Percentiles rank a stretch among this genome's conserved stretches.
Conservation (phyloP, 163 green algal genomes). For the Chloromonas sp. region DNA sequence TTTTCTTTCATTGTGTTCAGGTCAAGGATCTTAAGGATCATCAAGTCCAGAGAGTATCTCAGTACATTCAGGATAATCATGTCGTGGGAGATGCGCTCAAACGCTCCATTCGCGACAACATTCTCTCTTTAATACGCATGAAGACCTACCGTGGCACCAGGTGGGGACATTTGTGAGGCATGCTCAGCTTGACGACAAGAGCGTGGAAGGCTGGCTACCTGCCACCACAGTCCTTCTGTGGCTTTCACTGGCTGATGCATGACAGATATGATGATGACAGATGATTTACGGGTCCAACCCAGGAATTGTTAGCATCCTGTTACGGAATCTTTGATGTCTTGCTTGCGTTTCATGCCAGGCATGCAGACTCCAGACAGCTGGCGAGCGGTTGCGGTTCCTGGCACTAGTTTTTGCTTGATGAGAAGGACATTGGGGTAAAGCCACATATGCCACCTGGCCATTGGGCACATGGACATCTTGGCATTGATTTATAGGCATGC, state of each 20-base stretch:
- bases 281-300: no score
- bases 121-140: constrained; percentile 16
- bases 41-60: constrained; percentile 24
- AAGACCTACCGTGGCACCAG: constrained; percentile 49
- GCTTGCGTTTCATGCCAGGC: no score
- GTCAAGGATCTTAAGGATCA: constrained; percentile 41
- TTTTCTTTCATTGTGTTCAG: constrained; percentile 1
- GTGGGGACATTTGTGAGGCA: background rate
- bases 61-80: constrained; percentile 37
- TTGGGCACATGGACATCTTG: no score
- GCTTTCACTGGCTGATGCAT: background rate
- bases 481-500: no score
- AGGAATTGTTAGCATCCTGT: no score
- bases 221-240: background rate
- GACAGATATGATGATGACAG: background rate
- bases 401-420: no score
- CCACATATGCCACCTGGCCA: no score
- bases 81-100: constrained; percentile 30
- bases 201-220: background rate
- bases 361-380: no score
- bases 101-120: constrained; percentile 26
- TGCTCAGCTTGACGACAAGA: background rate
- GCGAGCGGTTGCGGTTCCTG: no score
- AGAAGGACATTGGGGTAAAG: no score
- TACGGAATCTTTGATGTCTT: no score